Evolutionary conservation across 805 yeast species (phyloP), one percentile per base, ranked within the genome.

Genomic region (Lipomyces yamadae): DNA sequence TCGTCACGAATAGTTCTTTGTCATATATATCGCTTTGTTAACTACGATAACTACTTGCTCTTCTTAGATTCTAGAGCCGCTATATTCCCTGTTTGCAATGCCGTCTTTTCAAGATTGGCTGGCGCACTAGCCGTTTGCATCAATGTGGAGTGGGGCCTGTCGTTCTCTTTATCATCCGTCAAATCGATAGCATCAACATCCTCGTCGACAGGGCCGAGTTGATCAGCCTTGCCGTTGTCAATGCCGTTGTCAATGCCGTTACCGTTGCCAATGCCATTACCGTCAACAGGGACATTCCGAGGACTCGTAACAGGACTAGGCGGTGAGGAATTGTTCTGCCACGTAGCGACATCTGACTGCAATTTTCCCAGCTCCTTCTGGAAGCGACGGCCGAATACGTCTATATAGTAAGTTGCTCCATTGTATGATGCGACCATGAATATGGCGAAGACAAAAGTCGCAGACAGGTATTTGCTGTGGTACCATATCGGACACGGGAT

Each of bases 351-450:
- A 74, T 93, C 97, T 15, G 77, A 76, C 76, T 87, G 89, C 74
- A 94, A 80, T 72, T 85, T 85, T 33, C 81, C 78, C 32, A 94
- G 92, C 76, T 95, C 97, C 73, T 89, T 91, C 74, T 92, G 96
- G 74, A 92, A 88, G 70, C 93, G 85, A 76, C 88, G 89, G 29
- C 98, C 98, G 78, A 92, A 95, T 60, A 89, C 88, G 74, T 94
- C 98, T 64, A 95, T 83, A 76, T 94, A 94, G 76, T 91, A 94
- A 0, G 97, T 91, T 1, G 98, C 99, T 35, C 99, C 99, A 72
- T 95, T 93, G 76, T 89, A 92, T 54, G 92, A 82, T 1, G 98
- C 96, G 76, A 86, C 83, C 57, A 87, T 76, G 72, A 93, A 92
- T n/a, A 94, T 91, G 60, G 84, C 82, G 1, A 85, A 78, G 70